phyloP scores from a whole-genome alignment of 192 early-diverging fungal species.

The Powellomyces hirtus region DNA sequence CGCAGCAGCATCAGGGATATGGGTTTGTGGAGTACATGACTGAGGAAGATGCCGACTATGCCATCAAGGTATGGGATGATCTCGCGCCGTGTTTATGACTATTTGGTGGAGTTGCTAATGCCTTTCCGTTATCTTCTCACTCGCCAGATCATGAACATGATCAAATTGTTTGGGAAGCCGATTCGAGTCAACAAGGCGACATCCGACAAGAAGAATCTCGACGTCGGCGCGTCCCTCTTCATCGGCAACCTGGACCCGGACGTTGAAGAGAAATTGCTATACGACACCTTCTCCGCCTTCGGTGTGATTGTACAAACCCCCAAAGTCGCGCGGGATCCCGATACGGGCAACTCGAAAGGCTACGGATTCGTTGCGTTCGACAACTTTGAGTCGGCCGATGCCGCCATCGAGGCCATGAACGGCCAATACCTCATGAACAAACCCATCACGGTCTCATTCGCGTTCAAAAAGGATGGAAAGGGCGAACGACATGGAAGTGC shows the following conservation, averaged over 20 bases:
- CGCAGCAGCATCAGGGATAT: constrained; percentile 89
- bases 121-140: neutral
- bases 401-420: constrained; percentile 98
- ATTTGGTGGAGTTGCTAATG: neutral
- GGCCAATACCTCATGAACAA: constrained; percentile 95
- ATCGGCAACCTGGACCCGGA: constrained; percentile 94
- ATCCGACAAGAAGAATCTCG: constrained; percentile 76
- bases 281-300: constrained; percentile 95
- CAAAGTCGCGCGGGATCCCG: constrained; percentile 80
- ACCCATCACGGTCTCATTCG: constrained; percentile 85
- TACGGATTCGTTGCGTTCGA: constrained; percentile 92
- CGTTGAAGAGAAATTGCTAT: constrained; percentile 84
- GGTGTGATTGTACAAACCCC: constrained; percentile 86
- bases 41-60: constrained; percentile 95
- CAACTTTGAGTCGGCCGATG: constrained; percentile 93
- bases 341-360: constrained; percentile 83
- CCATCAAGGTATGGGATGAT: constrained; percentile 59
- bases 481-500: constrained; percentile 96
- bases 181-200: constrained; percentile 94
- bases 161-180: constrained; percentile 93
- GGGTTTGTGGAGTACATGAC: constrained; percentile 95
- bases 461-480: constrained; percentile 98
- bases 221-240: constrained; percentile 95
- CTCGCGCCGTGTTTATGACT: too few species aligned
- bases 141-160: constrained; percentile 85